A percentile compares a stretch with the other conserved stretches of the same genome.
Conservation (phyloP, 2,329 filamentous ascomycete genomes). For the Fusarium veterinarium region DNA sequence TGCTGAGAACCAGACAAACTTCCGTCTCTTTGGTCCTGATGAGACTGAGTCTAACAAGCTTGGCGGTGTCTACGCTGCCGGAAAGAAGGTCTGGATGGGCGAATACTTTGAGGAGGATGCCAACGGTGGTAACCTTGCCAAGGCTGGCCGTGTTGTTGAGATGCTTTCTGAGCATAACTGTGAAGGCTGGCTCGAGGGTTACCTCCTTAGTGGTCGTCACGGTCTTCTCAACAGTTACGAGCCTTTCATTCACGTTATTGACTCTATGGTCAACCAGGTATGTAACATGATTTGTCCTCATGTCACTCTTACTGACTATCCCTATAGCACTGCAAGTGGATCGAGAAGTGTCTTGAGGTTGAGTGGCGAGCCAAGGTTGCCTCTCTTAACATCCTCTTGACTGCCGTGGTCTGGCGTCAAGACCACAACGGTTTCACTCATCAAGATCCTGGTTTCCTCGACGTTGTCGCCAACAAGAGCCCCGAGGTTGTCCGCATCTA, state of each 20-base stretch:
- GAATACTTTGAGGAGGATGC: conserved; percentile 81
- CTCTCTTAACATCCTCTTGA: conserved; percentile 83
- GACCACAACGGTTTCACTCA: conserved; percentile 88
- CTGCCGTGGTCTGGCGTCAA: conserved; percentile 83
- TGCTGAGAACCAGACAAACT: conserved; percentile 71
- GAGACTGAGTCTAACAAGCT: conserved; percentile 88
- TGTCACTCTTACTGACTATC: conserved; percentile 11
- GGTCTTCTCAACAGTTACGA: conserved; percentile 85
- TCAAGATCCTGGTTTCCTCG: conserved; percentile 83
- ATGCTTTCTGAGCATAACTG: conserved; percentile 85
- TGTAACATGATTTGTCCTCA: conserved; percentile 7
- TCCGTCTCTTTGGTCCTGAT: conserved; percentile 82
- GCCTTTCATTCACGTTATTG: conserved; percentile 84
- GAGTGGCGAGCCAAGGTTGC: conserved; percentile 80
- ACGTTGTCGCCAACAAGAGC: conserved; percentile 82
- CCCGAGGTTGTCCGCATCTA: conserved; percentile 85
- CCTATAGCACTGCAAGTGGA: conserved; percentile 80
- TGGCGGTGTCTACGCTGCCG: conserved; percentile 74
- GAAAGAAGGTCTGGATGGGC: conserved; percentile 84
- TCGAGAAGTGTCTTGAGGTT: conserved; percentile 83
- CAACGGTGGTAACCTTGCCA: conserved; percentile 78
- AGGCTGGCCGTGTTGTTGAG: conserved; percentile 80
- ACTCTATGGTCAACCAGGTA: conserved; percentile 84
- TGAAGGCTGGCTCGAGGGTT: conserved; percentile 85
- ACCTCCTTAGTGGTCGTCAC: conserved; percentile 79